Base-by-base conservation (phyloP, 1,284 basidiomycete genomes). In the Leccinum variabile region DNA sequence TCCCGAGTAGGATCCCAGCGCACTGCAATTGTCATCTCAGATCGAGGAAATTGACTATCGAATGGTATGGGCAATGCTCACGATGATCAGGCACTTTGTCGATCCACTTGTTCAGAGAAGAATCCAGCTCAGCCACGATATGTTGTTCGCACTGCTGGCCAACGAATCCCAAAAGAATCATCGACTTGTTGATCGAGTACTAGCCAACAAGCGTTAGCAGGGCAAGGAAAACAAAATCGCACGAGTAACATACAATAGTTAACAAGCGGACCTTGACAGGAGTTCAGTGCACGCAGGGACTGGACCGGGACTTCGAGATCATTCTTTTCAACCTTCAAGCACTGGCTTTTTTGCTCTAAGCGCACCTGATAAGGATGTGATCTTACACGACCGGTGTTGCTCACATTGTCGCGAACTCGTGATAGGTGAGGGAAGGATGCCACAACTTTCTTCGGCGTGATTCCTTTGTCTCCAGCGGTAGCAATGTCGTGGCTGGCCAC, bases 111-210 rank as follows among this genome's bases (percentile, higher is more conserved):
- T 92, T 92, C 56, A 93, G 75, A 1, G 87, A 87, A 1, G 88
- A 89, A 74, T 92, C 90, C 6, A 92, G 79, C 66, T 91, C 89
- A 3, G 88, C 84, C 0, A 92, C 88, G 33, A 90, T 84, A 52
- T 85, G 82, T 56, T 89, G 84, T 66, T 91, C 89, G 79, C 86
- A 88, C 54, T 83, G 77, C 5, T 78, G 75, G n/a, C 87, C 86
- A 1, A 84, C 80, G 59, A 85, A 81, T 4, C 87, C 84, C 7
- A 84, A 79, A 6, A 84, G 70, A 9, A 84, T 77, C 67, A 86
- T 86, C 2, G 83, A 82, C 66, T 88, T 88, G 73, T 90, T 89
- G 64, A 90, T 87, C 11, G 89, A 87, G 73, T 92, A 92, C 87
- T 89, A 62, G 8, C 35, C 30, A 5, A 60, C 10, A 6, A 1